Base-by-base conservation (phyloP, 306 rosid species). In the Cotoneaster glaucophyllus region DNA sequence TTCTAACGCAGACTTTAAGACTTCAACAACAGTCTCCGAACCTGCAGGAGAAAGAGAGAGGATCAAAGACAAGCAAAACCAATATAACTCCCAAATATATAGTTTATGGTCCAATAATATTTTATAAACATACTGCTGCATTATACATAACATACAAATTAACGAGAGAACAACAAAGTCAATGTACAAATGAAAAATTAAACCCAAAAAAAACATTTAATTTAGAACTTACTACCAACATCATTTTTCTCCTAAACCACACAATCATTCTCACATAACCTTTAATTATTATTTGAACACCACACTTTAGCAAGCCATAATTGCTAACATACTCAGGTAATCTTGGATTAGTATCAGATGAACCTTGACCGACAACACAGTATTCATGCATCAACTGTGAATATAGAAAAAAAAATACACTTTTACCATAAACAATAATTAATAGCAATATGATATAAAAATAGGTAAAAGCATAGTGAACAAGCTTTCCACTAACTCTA, bases 21-120 rank as follows among this genome's bases (percentile, higher is more conserved):
- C 86, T 71, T 87, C 86, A 84, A 88, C 69, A 76, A 81, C 81
- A 48, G 73, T 67, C 22, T 77, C 78, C 65, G 90, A 86, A 86
- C 79, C 98, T 90, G 96, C 65, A 73, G 32, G 64, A 74, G 45
- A 72, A 73, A 83, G 59, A 57, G 57, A 70, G 70, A 67, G 31
- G 41, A 4, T 65, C 37, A 81, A 62, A 26, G 80, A 77, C 80
- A 80, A 58, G 39, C 26, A 25, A 52, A 69, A 48, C 3, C 7
- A 72, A 56, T 41, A 67, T 54, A 78, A 48, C 75, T 62, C 17
- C 34, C 64, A 72, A 52, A 44, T 67, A 26, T 69, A 64, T 44
- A 17, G 4, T 25, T 22, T 4, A 34, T 21, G 45, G 24, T 53
- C 24, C 19, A n/a, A 52, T 53, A 78, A 15, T 11, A 10, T 5